phyloP scores from a whole-genome alignment of 2,329 filamentous ascomycete genomes.

The Teratosphaeriaceae sp. region DNA sequence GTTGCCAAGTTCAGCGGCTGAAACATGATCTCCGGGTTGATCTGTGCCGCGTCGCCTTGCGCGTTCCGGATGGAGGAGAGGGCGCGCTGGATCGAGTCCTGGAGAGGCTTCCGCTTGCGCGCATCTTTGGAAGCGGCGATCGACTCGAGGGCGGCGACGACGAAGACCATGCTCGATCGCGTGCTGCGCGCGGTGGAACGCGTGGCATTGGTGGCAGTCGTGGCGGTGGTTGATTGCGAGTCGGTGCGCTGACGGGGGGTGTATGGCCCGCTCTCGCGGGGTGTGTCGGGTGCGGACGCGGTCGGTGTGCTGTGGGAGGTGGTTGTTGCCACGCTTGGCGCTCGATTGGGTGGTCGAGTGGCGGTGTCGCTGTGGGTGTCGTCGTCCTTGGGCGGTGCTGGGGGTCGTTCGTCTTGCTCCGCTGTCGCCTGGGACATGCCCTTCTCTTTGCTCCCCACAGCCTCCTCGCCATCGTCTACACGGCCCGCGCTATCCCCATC shows the following conservation, averaged over 20 bases:
- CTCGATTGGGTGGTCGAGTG: not conserved
- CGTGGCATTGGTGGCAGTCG: constrained; percentile 40
- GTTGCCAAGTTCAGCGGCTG: constrained; percentile 85
- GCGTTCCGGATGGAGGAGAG: constrained; percentile 71
- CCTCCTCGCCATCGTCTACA: constrained; percentile 6
- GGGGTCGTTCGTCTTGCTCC: constrained; percentile 7
- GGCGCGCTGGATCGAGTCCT: constrained; percentile 73
- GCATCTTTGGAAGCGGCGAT: constrained; percentile 91
- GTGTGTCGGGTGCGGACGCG: constrained; percentile 11
- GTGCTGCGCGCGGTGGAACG: constrained; percentile 46
- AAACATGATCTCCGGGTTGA: constrained; percentile 89
- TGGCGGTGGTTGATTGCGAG: constrained; percentile 53
- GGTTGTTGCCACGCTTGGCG: not conserved
- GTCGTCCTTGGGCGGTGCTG: constrained; percentile 7
- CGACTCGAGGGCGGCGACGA: constrained; percentile 85
- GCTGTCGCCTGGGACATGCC: constrained; percentile 5
- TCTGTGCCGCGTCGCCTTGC: constrained; percentile 67
- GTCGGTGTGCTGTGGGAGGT: constrained; percentile 3
- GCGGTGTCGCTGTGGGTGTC: not conserved
- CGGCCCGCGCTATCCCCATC: too few relatives aligned
- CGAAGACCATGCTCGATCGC: constrained; percentile 92
- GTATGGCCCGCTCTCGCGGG: constrained; percentile 8
- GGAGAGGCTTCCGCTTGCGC: constrained; percentile 74
- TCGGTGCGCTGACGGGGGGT: constrained; percentile 47
- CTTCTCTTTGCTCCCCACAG: constrained; percentile 2